Evolutionary conservation across 768 basidiomycete genomes (phyloP), one percentile per base, ranked within the genome.

Genomic region (Suillus discolor): DNA sequence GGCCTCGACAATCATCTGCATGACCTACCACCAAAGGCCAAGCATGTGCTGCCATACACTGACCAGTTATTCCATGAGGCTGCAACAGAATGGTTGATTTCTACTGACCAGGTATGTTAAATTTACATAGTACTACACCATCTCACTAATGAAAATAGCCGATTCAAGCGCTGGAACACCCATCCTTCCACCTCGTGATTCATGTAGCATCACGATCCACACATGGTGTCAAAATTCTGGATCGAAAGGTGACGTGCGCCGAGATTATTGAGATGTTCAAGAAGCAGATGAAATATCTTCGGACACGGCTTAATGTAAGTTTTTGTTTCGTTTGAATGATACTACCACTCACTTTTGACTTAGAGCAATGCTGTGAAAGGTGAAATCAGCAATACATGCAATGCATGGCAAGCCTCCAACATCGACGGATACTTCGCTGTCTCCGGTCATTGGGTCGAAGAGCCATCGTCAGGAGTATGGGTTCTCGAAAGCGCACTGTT

Each of bases 391-490:
- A 49, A 78, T 15, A 82, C 81, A 1, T 76, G 75, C 59, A 77
- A 82, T 68, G 79, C 73, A 18, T 81, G 79, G 79, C 78, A 79
- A 62, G 81, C 81, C 0, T 61, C 41, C 5, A 80, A 79, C 62
- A 63, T 62, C 0, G 75, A 81, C 61, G 72, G 70, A 0, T 80
- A 81, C 66, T 78, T 80, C 65, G 77, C 77, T 4, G 77, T 80
- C 1, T 81, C 78, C 0, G 76, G 70, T 0, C 77, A 78, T 60
- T 81, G 78, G 77, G 25, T 28, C 25, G 75, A 80, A 64, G 77
- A 78, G 63, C 2, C 47, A 67, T 41, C 23, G 16, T 1, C 25
- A 1, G 65, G 57, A 1, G 16, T 64, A 12, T 80, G 77, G 77
- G 64, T 60, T 20, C 68, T 77, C 2, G 47, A 79, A 41, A 59